phyloP scores from a whole-genome alignment of 2,329 filamentous ascomycete genomes.

The Aspergillus pseudotamarii region DNA sequence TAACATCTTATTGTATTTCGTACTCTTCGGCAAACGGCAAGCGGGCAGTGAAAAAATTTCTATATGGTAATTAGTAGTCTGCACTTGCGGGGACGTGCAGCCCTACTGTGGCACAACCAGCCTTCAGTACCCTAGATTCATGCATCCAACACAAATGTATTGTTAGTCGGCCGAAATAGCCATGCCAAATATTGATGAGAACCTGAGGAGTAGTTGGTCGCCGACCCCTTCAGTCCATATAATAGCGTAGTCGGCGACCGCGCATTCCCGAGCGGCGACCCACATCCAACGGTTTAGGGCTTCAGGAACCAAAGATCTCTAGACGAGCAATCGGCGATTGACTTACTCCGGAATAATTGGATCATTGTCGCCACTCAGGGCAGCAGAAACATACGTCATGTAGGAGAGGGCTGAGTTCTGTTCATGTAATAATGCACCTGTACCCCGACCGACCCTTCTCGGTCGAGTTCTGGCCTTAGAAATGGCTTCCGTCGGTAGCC shows the following conservation, averaged over 20 bases:
- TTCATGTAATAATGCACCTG: background rate
- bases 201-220: background rate
- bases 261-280: background rate
- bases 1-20: background rate
- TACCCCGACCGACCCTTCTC: background rate
- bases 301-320: background rate
- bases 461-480: background rate
- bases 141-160: background rate
- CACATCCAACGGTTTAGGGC: background rate
- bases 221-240: background rate
- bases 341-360: background rate
- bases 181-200: too few relatives aligned
- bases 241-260: background rate
- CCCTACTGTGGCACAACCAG: background rate
- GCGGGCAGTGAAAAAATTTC: background rate
- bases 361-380: background rate
- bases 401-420: background rate
- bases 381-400: background rate
- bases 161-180: background rate
- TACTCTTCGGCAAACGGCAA: background rate
- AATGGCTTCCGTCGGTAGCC: background rate
- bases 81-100: background rate
- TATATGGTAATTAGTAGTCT: background rate
- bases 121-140: background rate
- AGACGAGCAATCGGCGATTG: background rate